phyloP scores from a whole-genome alignment of 2,329 filamentous ascomycete genomes.

The Emydomyces testavorans region DNA sequence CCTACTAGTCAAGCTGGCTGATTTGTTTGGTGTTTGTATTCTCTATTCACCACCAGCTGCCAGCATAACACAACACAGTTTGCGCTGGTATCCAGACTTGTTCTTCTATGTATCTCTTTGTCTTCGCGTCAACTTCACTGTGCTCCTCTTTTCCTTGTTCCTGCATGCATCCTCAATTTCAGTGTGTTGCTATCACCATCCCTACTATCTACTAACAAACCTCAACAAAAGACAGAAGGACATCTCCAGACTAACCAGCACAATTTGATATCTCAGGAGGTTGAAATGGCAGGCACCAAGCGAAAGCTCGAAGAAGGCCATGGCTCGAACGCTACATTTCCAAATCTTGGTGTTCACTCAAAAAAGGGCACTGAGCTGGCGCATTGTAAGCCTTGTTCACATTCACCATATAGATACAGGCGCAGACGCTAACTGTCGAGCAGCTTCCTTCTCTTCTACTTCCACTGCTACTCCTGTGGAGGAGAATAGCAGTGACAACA shows the following conservation, averaged over 20 bases:
- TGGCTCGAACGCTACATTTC: neutral
- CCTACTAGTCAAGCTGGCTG: too few relatives aligned
- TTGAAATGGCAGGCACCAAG: slow-evolving; percentile 10
- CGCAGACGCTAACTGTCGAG: neutral
- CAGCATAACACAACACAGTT: neutral
- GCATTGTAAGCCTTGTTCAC: neutral
- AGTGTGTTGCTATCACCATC: neutral
- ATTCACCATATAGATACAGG: neutral
- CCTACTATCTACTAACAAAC: neutral
- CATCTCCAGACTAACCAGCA: neutral
- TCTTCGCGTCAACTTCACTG: neutral
- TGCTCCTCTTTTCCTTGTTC: neutral
- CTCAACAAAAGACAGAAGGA: neutral
- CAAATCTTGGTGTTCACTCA: neutral
- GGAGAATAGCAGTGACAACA: neutral
- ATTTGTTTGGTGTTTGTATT: too few relatives aligned
- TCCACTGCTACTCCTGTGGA: neutral
- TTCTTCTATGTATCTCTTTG: too few relatives aligned
- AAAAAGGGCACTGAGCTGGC: neutral
- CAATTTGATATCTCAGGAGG: neutral
- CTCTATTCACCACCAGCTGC: neutral
- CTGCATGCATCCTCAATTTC: neutral
- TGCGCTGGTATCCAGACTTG: neutral
- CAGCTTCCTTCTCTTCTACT: neutral
- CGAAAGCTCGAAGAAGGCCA: slow-evolving; percentile 5